Evolutionary conservation across 179 eudicot species (phyloP).

Genomic region (Drosera spatulata): DNA sequence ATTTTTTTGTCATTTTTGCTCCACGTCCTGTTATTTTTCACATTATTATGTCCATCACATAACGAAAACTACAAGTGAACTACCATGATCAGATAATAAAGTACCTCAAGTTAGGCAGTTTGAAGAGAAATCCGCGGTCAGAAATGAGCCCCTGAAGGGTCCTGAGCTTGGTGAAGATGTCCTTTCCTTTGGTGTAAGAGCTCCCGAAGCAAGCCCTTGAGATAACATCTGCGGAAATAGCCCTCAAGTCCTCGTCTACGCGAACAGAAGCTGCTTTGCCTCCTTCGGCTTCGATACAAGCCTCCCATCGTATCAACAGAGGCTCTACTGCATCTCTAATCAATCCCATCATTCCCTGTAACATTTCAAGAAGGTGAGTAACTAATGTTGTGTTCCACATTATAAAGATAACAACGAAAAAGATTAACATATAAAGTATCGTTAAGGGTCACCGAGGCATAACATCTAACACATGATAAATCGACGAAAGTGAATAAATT

Average conservation of each 20-base stretch:
- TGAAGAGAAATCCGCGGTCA: conserved; percentile 40
- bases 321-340: conserved; percentile 57
- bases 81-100: no score
- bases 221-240: conserved; percentile 61
- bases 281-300: conserved; percentile 27
- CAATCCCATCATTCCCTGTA: conserved; percentile 70
- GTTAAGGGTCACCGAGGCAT: no score
- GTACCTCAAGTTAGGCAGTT: conserved; percentile 41
- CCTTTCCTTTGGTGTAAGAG: conserved; percentile 56
- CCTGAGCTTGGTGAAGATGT: conserved; percentile 66
- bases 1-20: conserved; percentile 21
- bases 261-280: conserved; percentile 36
- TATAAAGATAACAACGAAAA: no score
- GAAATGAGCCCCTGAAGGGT: conserved; percentile 52
- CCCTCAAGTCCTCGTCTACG: conserved; percentile 60
- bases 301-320: conserved; percentile 51
- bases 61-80: background rate
- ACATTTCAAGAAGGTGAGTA: no score
- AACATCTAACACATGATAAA: no score
- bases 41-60: no score
- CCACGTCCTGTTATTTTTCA: conserved; percentile 13
- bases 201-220: conserved; percentile 80
- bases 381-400: no score
- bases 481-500: background rate
- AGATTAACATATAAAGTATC: no score